Base-by-base conservation (phyloP, 2,329 filamentous ascomycete genomes). In the Raffaelea albimanens region DNA sequence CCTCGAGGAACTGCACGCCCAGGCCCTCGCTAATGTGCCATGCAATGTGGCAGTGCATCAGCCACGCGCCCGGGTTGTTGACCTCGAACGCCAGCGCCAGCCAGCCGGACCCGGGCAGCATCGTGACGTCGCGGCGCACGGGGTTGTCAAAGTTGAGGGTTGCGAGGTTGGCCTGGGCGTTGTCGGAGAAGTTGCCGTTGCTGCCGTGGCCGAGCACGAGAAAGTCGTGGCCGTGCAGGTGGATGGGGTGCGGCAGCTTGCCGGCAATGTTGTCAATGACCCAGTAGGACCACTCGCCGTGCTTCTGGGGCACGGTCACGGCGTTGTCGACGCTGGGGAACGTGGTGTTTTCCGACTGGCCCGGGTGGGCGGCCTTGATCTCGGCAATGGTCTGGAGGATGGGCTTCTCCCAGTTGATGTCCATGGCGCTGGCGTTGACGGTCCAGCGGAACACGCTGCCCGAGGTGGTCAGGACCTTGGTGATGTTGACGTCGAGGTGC, bases 11-110 rank as follows among this genome's bases (percentile, higher is more conserved):
- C 57, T 76, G 72, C 34, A 74, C 55, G 5, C 64, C 68, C 5
- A 75, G 62, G 36, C 69, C 71, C 50, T 66, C 62, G 44, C 57
- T 58, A 22, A 68, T 61, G 53, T 76, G 72, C 69, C 64, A 71
- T 13, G 63, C 64, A 50, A 70, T 69, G 51, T 70, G 67, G 56
- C 66, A 69, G 51, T 70, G 67, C 53, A 69, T 58, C 36, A 67
- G 48, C 66, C 67, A 70, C 8, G 61, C 54, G 11, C 71, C 71
- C 0, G 71, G 71, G 48, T 74, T 73, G 54, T 75, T 65, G 1
- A 66, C 60, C 45, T 62, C 53, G 54, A 71, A 74, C 0, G 65
- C 69, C 13, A 74, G 56, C 1, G 67, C 63, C 9, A 74, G 50
- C 53, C 67, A 68, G 0, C 70, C 71, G 5, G 56, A 56, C 2